Conservation (phyloP, 345 rosid species). For the Salix suchowensis region DNA sequence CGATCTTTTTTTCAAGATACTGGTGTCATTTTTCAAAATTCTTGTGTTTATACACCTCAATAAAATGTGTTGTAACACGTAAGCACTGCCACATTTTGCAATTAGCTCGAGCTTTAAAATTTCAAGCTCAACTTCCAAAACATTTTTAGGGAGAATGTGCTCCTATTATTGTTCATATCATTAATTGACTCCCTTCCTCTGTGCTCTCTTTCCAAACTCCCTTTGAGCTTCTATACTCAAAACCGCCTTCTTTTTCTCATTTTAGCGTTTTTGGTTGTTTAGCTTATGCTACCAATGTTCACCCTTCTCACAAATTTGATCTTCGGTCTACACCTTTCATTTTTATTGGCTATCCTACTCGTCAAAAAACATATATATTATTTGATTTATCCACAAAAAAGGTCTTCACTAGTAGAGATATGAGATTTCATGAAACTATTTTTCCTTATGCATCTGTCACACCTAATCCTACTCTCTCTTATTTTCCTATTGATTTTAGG, state of each 20-base stretch:
- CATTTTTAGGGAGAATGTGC: neutral
- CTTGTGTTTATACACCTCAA: neutral
- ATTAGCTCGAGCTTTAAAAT: neutral
- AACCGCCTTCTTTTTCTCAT: too few species aligned
- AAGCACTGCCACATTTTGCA: neutral
- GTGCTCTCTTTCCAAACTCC: too few species aligned
- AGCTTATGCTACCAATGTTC: too few species aligned
- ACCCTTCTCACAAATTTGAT: neutral
- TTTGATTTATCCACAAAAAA: neutral
- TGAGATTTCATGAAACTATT: neutral
- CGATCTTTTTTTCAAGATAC: neutral
- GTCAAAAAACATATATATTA: neutral
- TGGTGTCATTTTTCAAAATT: neutral
- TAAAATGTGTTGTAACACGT: neutral
- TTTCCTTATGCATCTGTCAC: neutral
- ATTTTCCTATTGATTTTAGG: too few species aligned
- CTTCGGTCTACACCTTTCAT: neutral
- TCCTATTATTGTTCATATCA: neutral
- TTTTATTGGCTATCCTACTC: neutral
- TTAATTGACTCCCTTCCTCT: too few species aligned
- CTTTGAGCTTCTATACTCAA: too few species aligned
- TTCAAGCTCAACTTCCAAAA: neutral
- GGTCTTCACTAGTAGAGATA: neutral
- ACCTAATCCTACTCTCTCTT: too few species aligned
- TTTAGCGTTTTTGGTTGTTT: too few species aligned